Conservation (phyloP, 2,329 filamentous ascomycete species). For the Aureobasidium mangrovei region DNA sequence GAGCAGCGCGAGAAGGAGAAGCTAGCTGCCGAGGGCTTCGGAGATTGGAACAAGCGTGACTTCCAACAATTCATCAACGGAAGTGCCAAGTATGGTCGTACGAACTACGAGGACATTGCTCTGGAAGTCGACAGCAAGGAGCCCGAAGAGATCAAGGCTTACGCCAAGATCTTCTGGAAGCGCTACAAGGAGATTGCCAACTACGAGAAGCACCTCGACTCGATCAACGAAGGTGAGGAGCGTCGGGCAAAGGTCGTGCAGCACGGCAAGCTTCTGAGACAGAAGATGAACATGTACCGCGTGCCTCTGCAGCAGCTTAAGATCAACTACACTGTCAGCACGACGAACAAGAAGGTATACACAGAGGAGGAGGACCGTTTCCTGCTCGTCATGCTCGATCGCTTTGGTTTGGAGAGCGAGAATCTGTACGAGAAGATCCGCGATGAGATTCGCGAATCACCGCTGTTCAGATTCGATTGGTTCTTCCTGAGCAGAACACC, state of each 20-base stretch:
- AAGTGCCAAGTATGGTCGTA: conserved; percentile 83
- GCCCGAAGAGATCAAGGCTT: conserved; percentile 74
- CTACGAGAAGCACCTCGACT: conserved; percentile 77
- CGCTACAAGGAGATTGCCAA: conserved; percentile 85
- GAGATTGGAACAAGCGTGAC: conserved; percentile 91
- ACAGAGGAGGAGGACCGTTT: conserved; percentile 98
- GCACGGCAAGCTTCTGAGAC: conserved; percentile 83
- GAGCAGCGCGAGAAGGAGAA: conserved; percentile 80
- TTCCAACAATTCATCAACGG: conserved; percentile 98
- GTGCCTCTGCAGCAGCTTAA: conserved; percentile 95
- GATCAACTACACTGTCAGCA: conserved; percentile 97
- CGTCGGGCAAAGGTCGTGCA: conserved; percentile 81
- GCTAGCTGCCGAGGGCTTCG: conserved; percentile 77
- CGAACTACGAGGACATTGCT: conserved; percentile 75
- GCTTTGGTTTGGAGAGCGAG: conserved; percentile 84
- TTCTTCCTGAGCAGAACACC: conserved; percentile 95
- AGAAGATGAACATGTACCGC: conserved; percentile 95
- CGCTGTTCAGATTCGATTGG: conserved; percentile 97
- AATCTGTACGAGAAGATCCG: conserved; percentile 86
- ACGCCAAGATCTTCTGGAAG: conserved; percentile 94
- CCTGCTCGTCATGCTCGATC: conserved; percentile 84
- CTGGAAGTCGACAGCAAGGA: conserved; percentile 88
- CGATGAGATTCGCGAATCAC: conserved; percentile 92
- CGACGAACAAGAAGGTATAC: conserved; percentile 99
- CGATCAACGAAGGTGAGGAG: conserved; percentile 89